Percentiles rank a stretch among this genome's conserved stretches.
phyloP scores from a whole-genome alignment of 78 protist genomes.

The Dictyostelium purpureum region DNA sequence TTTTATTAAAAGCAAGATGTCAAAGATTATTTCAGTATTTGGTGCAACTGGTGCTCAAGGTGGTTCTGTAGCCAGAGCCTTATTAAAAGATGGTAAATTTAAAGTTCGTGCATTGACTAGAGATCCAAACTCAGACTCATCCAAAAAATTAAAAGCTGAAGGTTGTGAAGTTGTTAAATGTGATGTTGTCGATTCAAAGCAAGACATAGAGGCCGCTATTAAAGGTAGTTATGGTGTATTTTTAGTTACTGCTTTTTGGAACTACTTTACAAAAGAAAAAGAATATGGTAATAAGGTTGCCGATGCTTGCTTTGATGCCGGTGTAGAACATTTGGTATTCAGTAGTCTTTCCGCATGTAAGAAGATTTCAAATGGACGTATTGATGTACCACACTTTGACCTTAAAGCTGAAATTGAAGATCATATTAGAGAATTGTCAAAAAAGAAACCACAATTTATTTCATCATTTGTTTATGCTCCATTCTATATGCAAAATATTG shows the following conservation, averaged over 20 bases:
- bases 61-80: not conserved
- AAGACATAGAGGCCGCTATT: not conserved
- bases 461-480: constrained; percentile 15
- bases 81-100: constrained; percentile 1
- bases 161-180: constrained; percentile 26
- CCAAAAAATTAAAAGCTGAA: not conserved
- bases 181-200: not conserved
- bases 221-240: constrained; percentile 25
- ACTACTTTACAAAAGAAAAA: not conserved
- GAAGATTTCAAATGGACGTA: not conserved
- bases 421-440: not conserved
- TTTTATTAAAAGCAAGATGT: not conserved
- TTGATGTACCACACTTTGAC: constrained; percentile 9
- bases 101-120: constrained; percentile 14
- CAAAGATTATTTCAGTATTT: not conserved
- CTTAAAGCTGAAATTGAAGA: not conserved
- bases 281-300: constrained; percentile 24
- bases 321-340: constrained; percentile 18
- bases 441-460: not conserved
- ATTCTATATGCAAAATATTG: constrained; percentile 4
- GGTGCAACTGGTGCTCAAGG: constrained; percentile 60
- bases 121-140: not conserved
- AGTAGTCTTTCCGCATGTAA: not conserved
- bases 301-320: not conserved
- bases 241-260: not conserved